Percentiles rank a stretch among this genome's conserved stretches.
Conservation (phyloP, 306 rosid genomes). For the Ormosia semicastrata region DNA sequence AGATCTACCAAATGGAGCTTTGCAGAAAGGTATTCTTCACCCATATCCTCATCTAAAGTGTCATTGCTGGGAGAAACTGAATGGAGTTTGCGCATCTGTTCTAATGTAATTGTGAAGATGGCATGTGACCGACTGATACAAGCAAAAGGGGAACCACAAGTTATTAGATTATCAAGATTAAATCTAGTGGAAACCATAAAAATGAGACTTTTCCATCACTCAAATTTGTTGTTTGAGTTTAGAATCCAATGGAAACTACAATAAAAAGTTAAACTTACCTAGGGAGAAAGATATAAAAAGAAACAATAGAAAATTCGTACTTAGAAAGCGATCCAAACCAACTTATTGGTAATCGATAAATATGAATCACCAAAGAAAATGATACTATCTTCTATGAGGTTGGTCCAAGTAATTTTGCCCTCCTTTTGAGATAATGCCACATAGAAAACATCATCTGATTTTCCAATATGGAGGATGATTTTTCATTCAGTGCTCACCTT, state of each 20-base stretch:
- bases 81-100: conserved; percentile 73
- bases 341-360: not conserved
- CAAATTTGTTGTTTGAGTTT: conserved; percentile 18
- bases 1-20: conserved; percentile 90
- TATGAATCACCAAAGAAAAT: conserved; percentile 21
- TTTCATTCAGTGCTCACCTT: not conserved
- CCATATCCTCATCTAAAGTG: conserved; percentile 70
- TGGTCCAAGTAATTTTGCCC: not conserved
- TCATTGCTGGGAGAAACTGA: conserved; percentile 55
- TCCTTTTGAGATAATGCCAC: conserved; percentile 2
- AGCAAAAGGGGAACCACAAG: conserved; percentile 29
- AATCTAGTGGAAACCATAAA: conserved; percentile 14
- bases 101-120: conserved; percentile 84
- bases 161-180: conserved; percentile 32
- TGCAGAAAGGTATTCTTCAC: conserved; percentile 82
- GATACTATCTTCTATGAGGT: not conserved
- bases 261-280: conserved; percentile 1
- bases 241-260: conserved; percentile 16
- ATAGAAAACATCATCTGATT: conserved; percentile 9
- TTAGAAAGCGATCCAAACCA: conserved; percentile 13
- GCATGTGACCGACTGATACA: conserved; percentile 83
- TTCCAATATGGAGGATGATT: conserved; percentile 1
- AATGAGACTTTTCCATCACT: conserved; percentile 14
- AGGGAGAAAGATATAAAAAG: not conserved
- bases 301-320: conserved; percentile 6